phyloP scores from a whole-genome alignment of 2,329 filamentous ascomycete genomes.

The Penicillium sp. region DNA sequence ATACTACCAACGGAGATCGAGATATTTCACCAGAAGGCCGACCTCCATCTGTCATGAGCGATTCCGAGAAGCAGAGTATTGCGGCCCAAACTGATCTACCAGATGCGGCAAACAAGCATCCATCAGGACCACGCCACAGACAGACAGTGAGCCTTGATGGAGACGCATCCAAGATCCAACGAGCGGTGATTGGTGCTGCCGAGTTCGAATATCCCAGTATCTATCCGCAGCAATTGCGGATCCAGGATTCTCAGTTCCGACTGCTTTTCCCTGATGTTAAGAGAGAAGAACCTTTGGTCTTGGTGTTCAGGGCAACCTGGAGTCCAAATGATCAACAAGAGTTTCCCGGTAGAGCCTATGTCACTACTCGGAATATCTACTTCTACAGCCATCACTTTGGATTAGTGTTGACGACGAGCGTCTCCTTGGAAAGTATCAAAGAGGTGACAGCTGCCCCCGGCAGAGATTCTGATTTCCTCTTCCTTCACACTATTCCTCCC shows the following conservation, averaged over 20 bases:
- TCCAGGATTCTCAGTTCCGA: slow-evolving; percentile 90
- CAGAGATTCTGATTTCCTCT: slow-evolving; percentile 88
- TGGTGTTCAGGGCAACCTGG: slow-evolving; percentile 94
- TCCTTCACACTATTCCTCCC: slow-evolving; percentile 70
- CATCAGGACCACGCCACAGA: slow-evolving; percentile 45
- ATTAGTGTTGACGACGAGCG: slow-evolving; percentile 76
- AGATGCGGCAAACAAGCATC: slow-evolving; percentile 23
- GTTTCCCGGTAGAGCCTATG: slow-evolving; percentile 81
- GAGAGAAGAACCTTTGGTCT: slow-evolving; percentile 74
- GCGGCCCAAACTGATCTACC: slow-evolving; percentile 20
- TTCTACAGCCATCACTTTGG: slow-evolving; percentile 97
- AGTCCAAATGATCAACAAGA: slow-evolving; percentile 71
- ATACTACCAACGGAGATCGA: slow-evolving; percentile 29
- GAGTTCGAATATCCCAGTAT: slow-evolving; percentile 63
- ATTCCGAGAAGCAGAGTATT: slow-evolving; percentile 24
- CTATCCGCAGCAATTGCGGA: slow-evolving; percentile 78
- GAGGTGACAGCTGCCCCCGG: slow-evolving; percentile 90
- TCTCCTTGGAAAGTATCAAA: slow-evolving; percentile 71
- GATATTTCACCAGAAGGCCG: slow-evolving; percentile 14
- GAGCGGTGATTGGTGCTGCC: slow-evolving; percentile 29
- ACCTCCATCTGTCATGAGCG: slow-evolving; percentile 24
- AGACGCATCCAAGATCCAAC: slow-evolving; percentile 36
- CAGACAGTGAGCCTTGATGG: slow-evolving; percentile 58
- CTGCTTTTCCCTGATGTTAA: slow-evolving; percentile 82
- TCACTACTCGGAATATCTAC: slow-evolving; percentile 83